Conservation (phyloP, 2,329 filamentous ascomycete genomes). For the Xylariaceae sp. region DNA sequence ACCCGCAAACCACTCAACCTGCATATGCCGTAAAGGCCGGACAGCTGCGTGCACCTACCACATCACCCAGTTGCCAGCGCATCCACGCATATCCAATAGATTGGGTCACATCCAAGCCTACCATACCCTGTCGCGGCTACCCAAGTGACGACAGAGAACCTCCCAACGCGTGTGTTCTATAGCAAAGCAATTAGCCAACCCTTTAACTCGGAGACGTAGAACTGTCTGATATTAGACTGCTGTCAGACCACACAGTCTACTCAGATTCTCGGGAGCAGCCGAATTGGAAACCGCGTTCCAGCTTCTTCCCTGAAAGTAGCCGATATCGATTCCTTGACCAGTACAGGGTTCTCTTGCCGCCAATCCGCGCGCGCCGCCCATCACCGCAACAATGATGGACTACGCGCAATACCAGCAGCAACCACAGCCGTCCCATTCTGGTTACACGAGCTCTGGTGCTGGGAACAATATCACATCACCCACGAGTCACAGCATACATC, state of each 20-base stretch:
- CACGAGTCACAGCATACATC: slow-evolving; percentile 62
- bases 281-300: no score
- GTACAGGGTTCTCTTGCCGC: slow-evolving; percentile 27
- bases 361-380: slow-evolving; percentile 22
- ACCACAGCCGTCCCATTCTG: slow-evolving; percentile 59
- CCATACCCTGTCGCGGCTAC: slow-evolving; percentile 37
- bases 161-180: slow-evolving; percentile 43
- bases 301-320: no score
- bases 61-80: slow-evolving; percentile 54
- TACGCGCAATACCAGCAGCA: slow-evolving; percentile 69
- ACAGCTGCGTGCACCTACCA: slow-evolving; percentile 48
- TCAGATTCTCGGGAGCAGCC: slow-evolving; percentile 16
- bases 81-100: slow-evolving; percentile 56
- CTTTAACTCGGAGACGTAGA: slow-evolving; percentile 28
- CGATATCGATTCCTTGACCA: slow-evolving; percentile 21
- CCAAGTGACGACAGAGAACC: slow-evolving; percentile 38
- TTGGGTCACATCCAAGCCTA: slow-evolving; percentile 45
- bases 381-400: slow-evolving; percentile 60
- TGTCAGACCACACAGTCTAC: slow-evolving; percentile 23
- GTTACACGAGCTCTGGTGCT: slow-evolving; percentile 55
- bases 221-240: slow-evolving; percentile 18
- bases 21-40: slow-evolving; percentile 55
- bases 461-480: slow-evolving; percentile 65
- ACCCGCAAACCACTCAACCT: slow-evolving; percentile 45
- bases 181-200: slow-evolving; percentile 35